Evolutionary conservation across 805 yeast genomes (phyloP), one percentile per base, ranked within the genome.

Genomic region (Nakazawaea anatomiae): DNA sequence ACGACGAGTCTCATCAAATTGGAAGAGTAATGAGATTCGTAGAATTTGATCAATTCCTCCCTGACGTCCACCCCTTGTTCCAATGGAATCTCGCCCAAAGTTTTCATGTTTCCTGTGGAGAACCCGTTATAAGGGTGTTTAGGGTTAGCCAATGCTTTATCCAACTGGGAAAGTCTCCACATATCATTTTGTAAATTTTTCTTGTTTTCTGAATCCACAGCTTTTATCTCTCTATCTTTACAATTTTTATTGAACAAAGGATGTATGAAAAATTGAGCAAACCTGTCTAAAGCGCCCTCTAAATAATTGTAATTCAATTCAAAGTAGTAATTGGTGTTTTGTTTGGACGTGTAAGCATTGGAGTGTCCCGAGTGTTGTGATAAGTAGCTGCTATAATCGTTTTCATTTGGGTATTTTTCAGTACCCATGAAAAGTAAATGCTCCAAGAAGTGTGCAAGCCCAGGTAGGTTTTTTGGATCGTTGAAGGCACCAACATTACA

Each of bases 141-240:
- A 1, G 81, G 79, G 64, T 86, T 89, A 14, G 94, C 75, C 38
- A 84, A 71, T 47, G 84, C 76, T 68, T 88, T 87, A 50, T 87
- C 91, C 48, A 92, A 73, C 69, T 92, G 98, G 60, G 85, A 84
- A 46, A 89, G 69, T 60, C 98, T 80, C 97, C 98, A 90, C 43
- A 70, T 63, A 66, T 92, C 99, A 63, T 77, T 86, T 66, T 92
- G 98, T 48, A 94, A 72, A 64, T 92, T 92, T 70, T 94, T 92
- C 65, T 90, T 92, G 71, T 92, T 89, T 69, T 92, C 99, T 39
- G 96, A 87, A 67, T 92, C 97, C 8, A 92, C 98, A 1, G 98
- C 98, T 55, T 83, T 80, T 59, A 92, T 87, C 67, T 92, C 99
- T 51, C 97, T 77, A 62, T 90, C 96, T 62, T 89, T 88, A 62